Percentiles rank a stretch among this genome's conserved stretches.
Evolutionary conservation across 2,329 filamentous ascomycete species (phyloP).

Genomic region (Trichoderma endophyticum): DNA sequence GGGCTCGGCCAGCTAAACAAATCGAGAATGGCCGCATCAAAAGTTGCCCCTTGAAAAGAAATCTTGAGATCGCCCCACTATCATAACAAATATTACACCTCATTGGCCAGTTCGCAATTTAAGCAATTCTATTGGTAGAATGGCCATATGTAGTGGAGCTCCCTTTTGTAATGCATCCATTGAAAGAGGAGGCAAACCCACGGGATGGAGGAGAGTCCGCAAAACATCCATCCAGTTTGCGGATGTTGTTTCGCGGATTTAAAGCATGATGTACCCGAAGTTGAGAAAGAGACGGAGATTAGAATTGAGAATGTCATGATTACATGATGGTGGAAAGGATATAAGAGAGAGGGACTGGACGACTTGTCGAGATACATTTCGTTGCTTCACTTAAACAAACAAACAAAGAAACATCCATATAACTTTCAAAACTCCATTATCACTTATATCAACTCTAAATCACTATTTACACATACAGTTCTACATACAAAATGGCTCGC

Average conservation of each 20-base stretch:
- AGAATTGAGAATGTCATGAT: neutral
- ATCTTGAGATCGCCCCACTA: neutral
- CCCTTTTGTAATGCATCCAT: neutral
- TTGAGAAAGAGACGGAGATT: neutral
- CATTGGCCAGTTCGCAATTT: constrained; percentile 1
- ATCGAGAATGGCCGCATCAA: neutral
- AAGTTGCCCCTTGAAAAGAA: neutral
- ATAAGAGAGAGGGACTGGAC: neutral
- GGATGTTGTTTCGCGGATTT: constrained; percentile 4
- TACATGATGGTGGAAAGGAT: neutral
- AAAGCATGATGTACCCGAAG: neutral
- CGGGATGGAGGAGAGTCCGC: neutral
- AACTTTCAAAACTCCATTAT: neutral
- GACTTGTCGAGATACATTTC: neutral
- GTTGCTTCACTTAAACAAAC: neutral
- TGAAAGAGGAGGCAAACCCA: neutral
- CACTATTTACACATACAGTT: neutral
- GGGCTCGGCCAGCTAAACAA: neutral
- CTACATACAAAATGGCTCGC: neutral
- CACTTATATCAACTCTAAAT: too few species aligned
- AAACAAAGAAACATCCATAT: neutral
- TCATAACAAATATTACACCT: neutral
- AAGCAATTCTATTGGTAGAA: neutral
- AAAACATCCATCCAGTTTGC: neutral
- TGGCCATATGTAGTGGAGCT: neutral